These are phyloP conservation scores for Wickerhamomyces pijperi DNA, from an alignment of 805 yeast genomes.

Conservation along the genomic window DNA sequence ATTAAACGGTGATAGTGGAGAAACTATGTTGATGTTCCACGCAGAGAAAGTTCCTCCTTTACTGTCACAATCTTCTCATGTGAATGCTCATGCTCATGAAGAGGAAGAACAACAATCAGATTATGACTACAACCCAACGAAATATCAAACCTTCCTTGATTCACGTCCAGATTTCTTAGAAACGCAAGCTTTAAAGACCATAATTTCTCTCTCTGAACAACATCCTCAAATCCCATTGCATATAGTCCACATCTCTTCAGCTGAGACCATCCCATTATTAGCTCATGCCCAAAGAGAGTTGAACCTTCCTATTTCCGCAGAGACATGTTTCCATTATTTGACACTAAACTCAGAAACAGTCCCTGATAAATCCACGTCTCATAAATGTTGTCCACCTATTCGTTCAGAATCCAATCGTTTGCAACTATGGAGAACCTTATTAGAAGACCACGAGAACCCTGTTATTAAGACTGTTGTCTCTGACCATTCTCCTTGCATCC, in stretches of 20 bases:
- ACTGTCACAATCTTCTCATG: constrained; percentile 41
- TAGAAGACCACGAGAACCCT: constrained; percentile 25
- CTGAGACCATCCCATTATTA: constrained; percentile 69
- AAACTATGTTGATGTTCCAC: constrained; percentile 80
- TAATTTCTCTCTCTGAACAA: constrained; percentile 49
- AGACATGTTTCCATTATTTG: constrained; percentile 90
- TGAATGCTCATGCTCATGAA: constrained; percentile 22
- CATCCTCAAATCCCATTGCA: constrained; percentile 63
- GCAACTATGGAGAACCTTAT: constrained; percentile 68
- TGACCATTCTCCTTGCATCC: constrained; percentile 95
- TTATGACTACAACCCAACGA: constrained; percentile 8
- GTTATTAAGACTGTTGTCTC: constrained; percentile 79
- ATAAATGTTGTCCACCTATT: constrained; percentile 94
- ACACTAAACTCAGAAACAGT: constrained; percentile 70
- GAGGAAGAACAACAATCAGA: constrained; percentile 1
- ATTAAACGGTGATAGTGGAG: constrained; percentile 42
- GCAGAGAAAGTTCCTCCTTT: constrained; percentile 45
- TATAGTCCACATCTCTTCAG: constrained; percentile 83
- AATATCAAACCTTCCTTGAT: constrained; percentile 25
- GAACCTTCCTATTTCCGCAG: constrained; percentile 55
- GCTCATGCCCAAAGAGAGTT: constrained; percentile 44
- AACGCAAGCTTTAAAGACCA: constrained; percentile 67
- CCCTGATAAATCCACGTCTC: constrained; percentile 68
- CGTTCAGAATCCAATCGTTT: constrained; percentile 62
- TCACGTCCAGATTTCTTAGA: constrained; percentile 88